Conservation (phyloP, 2,329 filamentous ascomycete genomes). For the Calonectria hongkongensis region DNA sequence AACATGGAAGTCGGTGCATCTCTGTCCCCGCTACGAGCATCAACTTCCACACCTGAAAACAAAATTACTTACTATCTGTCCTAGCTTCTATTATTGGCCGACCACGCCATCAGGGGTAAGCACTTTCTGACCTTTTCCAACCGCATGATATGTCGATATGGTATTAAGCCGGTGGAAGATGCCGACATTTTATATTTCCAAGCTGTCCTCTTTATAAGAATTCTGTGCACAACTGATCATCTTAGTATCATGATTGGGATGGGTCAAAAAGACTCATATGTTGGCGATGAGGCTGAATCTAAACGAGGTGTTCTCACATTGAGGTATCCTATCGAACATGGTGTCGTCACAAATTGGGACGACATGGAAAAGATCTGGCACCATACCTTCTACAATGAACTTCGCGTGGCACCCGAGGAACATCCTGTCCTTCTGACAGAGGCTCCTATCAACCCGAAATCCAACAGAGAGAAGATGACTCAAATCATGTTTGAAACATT, state of each 20-base stretch:
- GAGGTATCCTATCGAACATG: slow-evolving; percentile 99
- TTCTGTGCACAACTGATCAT: slow-evolving; percentile 38
- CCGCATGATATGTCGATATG: too few relatives aligned
- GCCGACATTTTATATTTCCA: too few relatives aligned
- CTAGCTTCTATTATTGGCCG: slow-evolving; percentile 99
- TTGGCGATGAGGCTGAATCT: slow-evolving; percentile 99
- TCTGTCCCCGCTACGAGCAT: slow-evolving; percentile 29
- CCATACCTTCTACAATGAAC: slow-evolving; percentile 99
- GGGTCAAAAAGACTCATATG: slow-evolving; percentile 99
- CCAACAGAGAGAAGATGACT: slow-evolving; percentile 99
- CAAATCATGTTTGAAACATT: slow-evolving; percentile 99
- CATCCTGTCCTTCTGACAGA: slow-evolving; percentile 99
- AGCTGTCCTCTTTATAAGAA: too few relatives aligned
- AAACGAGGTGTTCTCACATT: slow-evolving; percentile 99
- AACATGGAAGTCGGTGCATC: too few relatives aligned
- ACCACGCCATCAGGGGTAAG: slow-evolving; percentile 99
- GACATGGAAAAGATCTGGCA: slow-evolving; percentile 99
- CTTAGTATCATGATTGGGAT: slow-evolving; percentile 99
- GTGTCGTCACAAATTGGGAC: slow-evolving; percentile 99
- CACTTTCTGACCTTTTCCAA: slow-evolving; percentile 30
- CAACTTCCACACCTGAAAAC: slow-evolving; percentile 33
- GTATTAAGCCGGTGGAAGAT: not conserved
- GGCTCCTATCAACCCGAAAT: slow-evolving; percentile 99
- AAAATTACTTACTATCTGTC: slow-evolving; percentile 37
- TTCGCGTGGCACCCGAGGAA: slow-evolving; percentile 99